A percentile compares a stretch with the other conserved stretches of the same genome.
Conservation (phyloP, 2,329 filamentous ascomycete genomes). For the Sporothrix humicola region DNA sequence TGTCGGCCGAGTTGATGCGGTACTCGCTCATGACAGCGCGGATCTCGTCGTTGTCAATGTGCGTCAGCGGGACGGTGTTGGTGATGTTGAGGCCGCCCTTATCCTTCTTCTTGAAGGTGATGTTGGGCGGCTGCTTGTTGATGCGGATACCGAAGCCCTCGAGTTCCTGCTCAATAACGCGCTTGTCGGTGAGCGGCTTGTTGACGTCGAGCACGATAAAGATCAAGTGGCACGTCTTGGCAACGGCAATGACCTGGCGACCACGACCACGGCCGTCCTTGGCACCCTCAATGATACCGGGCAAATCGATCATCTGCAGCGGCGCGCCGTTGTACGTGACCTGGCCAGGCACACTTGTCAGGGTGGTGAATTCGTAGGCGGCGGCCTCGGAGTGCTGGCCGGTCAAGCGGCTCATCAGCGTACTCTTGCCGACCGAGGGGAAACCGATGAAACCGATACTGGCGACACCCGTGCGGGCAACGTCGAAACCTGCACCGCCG, state of each 20-base stretch:
- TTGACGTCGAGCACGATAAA: slow-evolving; percentile 99
- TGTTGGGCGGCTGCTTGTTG: slow-evolving; percentile 97
- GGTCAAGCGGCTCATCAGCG: slow-evolving; percentile 91
- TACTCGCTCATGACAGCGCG: slow-evolving; percentile 98
- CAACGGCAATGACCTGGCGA: slow-evolving; percentile 97
- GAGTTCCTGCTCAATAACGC: slow-evolving; percentile 90
- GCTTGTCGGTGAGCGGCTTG: slow-evolving; percentile 96
- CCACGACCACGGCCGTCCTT: slow-evolving; percentile 98
- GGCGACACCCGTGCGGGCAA: slow-evolving; percentile 94
- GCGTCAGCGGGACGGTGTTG: slow-evolving; percentile 87
- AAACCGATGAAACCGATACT: slow-evolving; percentile 98
- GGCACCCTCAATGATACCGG: slow-evolving; percentile 97
- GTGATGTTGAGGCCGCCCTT: slow-evolving; percentile 97
- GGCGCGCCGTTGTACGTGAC: slow-evolving; percentile 96
- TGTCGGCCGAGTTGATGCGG: slow-evolving; percentile 93
- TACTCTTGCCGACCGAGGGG: slow-evolving; percentile 97
- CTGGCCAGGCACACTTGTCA: slow-evolving; percentile 96
- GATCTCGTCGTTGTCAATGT: slow-evolving; percentile 96
- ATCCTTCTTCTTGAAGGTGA: slow-evolving; percentile 99
- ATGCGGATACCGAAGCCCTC: slow-evolving; percentile 97
- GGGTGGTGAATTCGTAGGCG: slow-evolving; percentile 97
- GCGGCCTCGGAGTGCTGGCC: slow-evolving; percentile 97
- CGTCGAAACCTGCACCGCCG: slow-evolving; percentile 90
- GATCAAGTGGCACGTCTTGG: slow-evolving; percentile 97
- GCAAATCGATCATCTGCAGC: slow-evolving; percentile 96